Conservation (phyloP, 139 green algal genomes). For the Pseudopediastrum boryanum region DNA sequence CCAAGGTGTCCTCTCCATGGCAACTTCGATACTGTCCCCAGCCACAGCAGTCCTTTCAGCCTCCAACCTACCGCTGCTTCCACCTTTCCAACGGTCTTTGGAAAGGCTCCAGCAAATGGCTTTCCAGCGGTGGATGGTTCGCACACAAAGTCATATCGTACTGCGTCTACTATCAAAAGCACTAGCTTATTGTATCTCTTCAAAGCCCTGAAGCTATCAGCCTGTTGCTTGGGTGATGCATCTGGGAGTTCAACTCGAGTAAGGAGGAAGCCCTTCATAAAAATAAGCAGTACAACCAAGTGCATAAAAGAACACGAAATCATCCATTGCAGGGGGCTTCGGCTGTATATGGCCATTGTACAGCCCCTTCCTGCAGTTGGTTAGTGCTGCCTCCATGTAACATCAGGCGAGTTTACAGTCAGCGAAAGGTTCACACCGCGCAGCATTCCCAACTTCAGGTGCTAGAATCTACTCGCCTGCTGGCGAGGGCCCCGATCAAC, state of each 20-base stretch:
- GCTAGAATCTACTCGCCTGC: too few relatives aligned
- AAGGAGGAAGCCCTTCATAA: conserved; percentile 83
- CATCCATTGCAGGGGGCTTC: too few relatives aligned
- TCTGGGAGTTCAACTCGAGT: conserved; percentile 77
- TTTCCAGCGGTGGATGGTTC: neutral
- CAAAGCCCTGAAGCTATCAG: neutral
- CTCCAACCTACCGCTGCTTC: conserved; percentile 22
- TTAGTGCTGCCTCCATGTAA: too few relatives aligned
- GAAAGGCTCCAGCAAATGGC: conserved; percentile 6
- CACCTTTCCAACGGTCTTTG: conserved; percentile 30
- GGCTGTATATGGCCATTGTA: too few relatives aligned
- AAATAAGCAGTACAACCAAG: conserved; percentile 55
- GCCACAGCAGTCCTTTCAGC: neutral
- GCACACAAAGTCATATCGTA: conserved; percentile 76
- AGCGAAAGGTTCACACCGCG: too few relatives aligned
- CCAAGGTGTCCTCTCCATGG: too few relatives aligned
- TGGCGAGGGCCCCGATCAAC: too few relatives aligned
- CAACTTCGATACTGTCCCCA: too few relatives aligned
- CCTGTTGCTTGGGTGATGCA: conserved; percentile 5
- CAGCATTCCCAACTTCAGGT: too few relatives aligned
- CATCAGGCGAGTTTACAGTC: too few relatives aligned
- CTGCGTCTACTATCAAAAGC: conserved; percentile 81
- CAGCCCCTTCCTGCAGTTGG: too few relatives aligned
- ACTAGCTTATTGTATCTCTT: conserved; percentile 35
- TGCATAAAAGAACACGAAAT: too few relatives aligned